A percentile compares a stretch with the other conserved stretches of the same genome.
phyloP scores from a whole-genome alignment of 78 protist genomes.

The Dictyostelium citrinum region DNA sequence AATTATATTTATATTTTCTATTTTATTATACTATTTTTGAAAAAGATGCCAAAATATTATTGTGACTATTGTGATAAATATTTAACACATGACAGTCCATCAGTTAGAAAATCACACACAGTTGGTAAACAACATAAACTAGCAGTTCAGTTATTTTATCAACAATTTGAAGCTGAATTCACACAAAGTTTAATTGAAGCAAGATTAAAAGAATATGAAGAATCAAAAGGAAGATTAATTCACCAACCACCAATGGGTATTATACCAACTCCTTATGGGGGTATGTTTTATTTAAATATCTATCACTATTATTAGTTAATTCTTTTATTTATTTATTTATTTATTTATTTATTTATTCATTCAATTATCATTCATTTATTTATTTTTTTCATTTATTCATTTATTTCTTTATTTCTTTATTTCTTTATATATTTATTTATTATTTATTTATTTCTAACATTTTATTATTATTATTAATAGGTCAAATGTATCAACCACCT shows the following conservation, averaged over 20 bases:
- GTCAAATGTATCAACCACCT: not conserved
- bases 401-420: not conserved
- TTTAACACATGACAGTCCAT: slow-evolving; percentile 86
- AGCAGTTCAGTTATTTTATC: slow-evolving; percentile 79
- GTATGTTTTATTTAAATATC: not conserved
- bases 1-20: not conserved
- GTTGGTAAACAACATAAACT: slow-evolving; percentile 81
- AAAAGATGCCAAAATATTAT: slow-evolving; percentile 77
- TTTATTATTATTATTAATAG: not conserved
- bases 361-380: no score
- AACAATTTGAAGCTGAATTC: slow-evolving; percentile 70
- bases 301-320: not conserved
- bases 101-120: slow-evolving; percentile 85
- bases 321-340: not conserved
- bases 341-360: not conserved
- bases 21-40: not conserved
- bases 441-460: no score
- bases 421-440: not conserved
- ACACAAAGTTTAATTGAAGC: not conserved
- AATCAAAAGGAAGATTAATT: not conserved
- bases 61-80: slow-evolving; percentile 89
- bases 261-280: not conserved
- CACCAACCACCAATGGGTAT: not conserved
- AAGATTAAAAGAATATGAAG: slow-evolving; percentile 35
- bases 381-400: not conserved